Evolutionary conservation across 2,329 filamentous ascomycete species (phyloP).

Genomic region (Onygenales sp.): DNA sequence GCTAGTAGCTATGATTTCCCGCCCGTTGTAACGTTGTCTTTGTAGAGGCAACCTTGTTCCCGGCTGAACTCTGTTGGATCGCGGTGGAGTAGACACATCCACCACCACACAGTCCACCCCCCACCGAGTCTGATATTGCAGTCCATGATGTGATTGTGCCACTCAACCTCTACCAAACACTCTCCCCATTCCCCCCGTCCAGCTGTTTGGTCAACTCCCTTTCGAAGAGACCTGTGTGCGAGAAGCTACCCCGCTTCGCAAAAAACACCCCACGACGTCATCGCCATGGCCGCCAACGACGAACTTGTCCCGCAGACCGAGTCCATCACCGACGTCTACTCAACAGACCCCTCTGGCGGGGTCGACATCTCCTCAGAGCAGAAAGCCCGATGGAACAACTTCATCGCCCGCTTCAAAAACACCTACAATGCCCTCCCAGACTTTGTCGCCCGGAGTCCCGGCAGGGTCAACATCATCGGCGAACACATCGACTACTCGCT

Average conservation of each 20-base stretch:
- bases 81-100: no score
- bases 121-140: no score
- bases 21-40: no score
- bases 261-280: not conserved
- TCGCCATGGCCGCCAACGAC: not conserved
- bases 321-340: constrained; percentile 75
- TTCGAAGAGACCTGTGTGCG: no score
- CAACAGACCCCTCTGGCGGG: constrained; percentile 66
- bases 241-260: not conserved
- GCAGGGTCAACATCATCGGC: constrained; percentile 95
- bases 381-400: constrained; percentile 62
- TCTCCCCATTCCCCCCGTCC: no score
- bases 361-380: constrained; percentile 58
- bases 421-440: constrained; percentile 61
- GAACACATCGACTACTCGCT: constrained; percentile 99
- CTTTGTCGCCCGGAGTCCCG: constrained; percentile 83
- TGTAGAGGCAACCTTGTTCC: no score
- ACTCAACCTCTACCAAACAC: no score
- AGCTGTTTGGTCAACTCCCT: no score
- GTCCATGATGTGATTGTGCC: no score
- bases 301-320: constrained; percentile 61
- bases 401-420: constrained; percentile 61
- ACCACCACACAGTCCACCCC: no score
- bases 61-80: no score
- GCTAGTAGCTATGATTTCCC: no score